phyloP scores from a whole-genome alignment of 768 basidiomycete genomes.

The Lenzites betulinus region DNA sequence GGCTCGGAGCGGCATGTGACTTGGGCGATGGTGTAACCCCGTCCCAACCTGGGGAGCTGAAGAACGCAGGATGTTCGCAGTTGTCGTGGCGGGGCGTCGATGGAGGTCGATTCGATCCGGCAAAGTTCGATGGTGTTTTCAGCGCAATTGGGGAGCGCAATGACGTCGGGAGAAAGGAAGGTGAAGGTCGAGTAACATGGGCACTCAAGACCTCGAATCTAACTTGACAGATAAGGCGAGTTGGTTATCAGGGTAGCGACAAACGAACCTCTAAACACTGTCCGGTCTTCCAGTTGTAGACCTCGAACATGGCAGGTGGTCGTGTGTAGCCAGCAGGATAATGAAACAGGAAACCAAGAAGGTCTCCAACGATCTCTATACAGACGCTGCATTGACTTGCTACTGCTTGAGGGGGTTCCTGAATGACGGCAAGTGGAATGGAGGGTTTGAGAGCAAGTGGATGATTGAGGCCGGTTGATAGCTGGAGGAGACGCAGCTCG shows the following conservation, averaged over 20 bases:
- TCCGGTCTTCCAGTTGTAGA: slow-evolving; percentile 35
- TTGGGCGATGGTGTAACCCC: slow-evolving; percentile 20
- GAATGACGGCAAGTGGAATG: slow-evolving; percentile 11
- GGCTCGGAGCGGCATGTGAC: slow-evolving; percentile 34
- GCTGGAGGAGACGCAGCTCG: slow-evolving; percentile 22
- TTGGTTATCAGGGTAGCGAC: no score
- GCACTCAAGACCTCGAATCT: slow-evolving; percentile 14
- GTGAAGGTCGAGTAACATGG: slow-evolving; percentile 28
- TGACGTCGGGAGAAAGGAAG: slow-evolving; percentile 30
- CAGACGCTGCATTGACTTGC: slow-evolving; percentile 20
- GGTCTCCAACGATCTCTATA: slow-evolving; percentile 29
- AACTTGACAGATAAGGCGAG: background rate
- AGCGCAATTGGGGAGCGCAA: slow-evolving; percentile 31
- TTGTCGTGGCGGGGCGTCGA: background rate
- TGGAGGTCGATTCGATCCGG: background rate
- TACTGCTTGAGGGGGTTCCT: background rate
- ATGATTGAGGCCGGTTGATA: slow-evolving; percentile 26
- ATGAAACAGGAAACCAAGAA: slow-evolving; percentile 25
- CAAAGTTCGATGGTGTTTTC: slow-evolving; percentile 30
- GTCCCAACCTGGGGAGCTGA: slow-evolving; percentile 23
- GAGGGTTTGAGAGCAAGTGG: slow-evolving; percentile 22
- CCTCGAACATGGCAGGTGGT: slow-evolving; percentile 18
- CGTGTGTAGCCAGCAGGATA: slow-evolving; percentile 5
- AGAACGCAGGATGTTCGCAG: slow-evolving; percentile 21
- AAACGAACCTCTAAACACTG: slow-evolving; percentile 15